Percentiles rank a stretch among this genome's conserved stretches.
These are phyloP conservation scores for Sporothrix globosa DNA, from an alignment of 2,329 filamentous ascomycete species.

Conservation along the genomic window DNA sequence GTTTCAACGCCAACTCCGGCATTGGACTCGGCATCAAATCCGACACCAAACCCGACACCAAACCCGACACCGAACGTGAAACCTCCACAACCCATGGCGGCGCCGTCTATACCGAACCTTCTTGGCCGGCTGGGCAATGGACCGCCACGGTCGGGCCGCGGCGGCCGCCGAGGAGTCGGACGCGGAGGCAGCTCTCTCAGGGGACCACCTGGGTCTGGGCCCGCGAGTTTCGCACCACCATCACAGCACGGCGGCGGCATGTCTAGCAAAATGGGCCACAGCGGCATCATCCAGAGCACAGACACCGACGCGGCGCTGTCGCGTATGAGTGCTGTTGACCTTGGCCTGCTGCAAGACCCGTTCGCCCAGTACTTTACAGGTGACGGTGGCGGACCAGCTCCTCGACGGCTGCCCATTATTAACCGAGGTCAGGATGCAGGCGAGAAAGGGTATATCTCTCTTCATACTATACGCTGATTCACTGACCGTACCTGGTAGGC, in stretches of 20 bases:
- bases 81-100: slow-evolving; percentile 58
- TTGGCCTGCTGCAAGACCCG: slow-evolving; percentile 81
- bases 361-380: slow-evolving; percentile 73
- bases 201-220: background rate
- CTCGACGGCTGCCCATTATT: slow-evolving; percentile 82
- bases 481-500: slow-evolving; percentile 53
- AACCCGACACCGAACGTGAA: background rate
- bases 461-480: background rate
- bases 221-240: background rate
- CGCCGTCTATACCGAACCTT: slow-evolving; percentile 78
- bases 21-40: background rate
- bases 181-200: background rate
- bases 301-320: slow-evolving; percentile 91
- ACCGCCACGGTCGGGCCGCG: slow-evolving; percentile 34
- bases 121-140: slow-evolving; percentile 56
- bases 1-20: background rate
- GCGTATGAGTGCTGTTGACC: slow-evolving; percentile 80
- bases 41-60: background rate
- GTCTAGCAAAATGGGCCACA: slow-evolving; percentile 54
- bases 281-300: slow-evolving; percentile 81
- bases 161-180: slow-evolving; percentile 45
- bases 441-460: too few relatives aligned
- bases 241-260: slow-evolving; percentile 43
- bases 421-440: slow-evolving; percentile 70
- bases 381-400: slow-evolving; percentile 50